These are phyloP conservation scores for Pseudogymnoascus sp. DNA, from an alignment of 2,329 filamentous ascomycete species.

Conservation along the genomic window DNA sequence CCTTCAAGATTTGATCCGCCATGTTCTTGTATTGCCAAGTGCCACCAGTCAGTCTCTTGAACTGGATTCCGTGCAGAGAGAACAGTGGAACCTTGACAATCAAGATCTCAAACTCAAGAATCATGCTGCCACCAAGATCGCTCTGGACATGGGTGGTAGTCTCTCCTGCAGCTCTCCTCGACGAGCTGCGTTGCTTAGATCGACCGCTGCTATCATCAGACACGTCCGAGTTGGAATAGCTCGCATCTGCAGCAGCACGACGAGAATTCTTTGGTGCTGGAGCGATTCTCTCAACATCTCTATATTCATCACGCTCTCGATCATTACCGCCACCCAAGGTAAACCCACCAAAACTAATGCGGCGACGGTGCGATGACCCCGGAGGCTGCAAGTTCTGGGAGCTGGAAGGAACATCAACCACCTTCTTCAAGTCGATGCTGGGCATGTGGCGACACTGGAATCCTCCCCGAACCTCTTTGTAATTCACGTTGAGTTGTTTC, in stretches of 20 bases:
- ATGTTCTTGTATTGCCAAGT: slow-evolving; percentile 99
- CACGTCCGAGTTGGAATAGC: slow-evolving; percentile 79
- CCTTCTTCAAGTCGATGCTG: slow-evolving; percentile 78
- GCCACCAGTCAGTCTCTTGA: slow-evolving; percentile 91
- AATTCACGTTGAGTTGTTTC: slow-evolving; percentile 82
- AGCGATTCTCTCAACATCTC: slow-evolving; percentile 49
- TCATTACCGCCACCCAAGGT: slow-evolving; percentile 47
- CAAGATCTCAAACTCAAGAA: slow-evolving; percentile 87
- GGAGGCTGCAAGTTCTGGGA: slow-evolving; percentile 30
- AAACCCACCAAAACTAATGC: slow-evolving; percentile 77
- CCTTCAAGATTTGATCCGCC: slow-evolving; percentile 89
- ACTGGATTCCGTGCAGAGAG: slow-evolving; percentile 90
- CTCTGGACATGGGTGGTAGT: slow-evolving; percentile 88
- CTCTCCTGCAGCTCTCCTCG: slow-evolving; percentile 65
- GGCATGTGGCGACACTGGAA: slow-evolving; percentile 85
- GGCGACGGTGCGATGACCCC: slow-evolving; percentile 56
- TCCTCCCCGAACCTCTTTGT: slow-evolving; percentile 83
- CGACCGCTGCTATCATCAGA: slow-evolving; percentile 67
- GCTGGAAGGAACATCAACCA: slow-evolving; percentile 53
- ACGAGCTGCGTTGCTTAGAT: slow-evolving; percentile 42
- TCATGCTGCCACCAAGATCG: slow-evolving; percentile 76
- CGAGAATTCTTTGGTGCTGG: slow-evolving; percentile 41
- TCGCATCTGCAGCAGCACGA: slow-evolving; percentile 51
- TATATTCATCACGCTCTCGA: slow-evolving; percentile 64
- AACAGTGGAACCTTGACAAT: slow-evolving; percentile 96